Conservation (phyloP, 768 basidiomycete species). For the Hygrocybe coccinea region DNA sequence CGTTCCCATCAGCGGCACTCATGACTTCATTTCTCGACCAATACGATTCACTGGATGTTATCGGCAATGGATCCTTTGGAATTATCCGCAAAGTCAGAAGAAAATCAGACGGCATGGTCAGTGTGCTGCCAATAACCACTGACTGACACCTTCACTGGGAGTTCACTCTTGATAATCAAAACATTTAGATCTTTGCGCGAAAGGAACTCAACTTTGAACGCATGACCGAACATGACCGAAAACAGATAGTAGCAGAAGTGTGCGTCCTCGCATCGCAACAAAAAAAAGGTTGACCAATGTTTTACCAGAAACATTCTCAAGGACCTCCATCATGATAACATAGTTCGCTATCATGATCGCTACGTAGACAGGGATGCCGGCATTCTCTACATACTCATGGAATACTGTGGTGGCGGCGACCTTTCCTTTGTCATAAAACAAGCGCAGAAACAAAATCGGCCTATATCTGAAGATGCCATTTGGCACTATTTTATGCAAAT, state of each 20-base stretch:
- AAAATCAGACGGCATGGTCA: constrained; percentile 75
- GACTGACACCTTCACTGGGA: no score
- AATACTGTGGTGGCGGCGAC: constrained; percentile 97
- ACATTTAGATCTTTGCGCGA: constrained; percentile 69
- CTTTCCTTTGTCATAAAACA: constrained; percentile 83
- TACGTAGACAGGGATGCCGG: constrained; percentile 85
- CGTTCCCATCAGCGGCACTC: neutral
- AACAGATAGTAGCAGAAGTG: constrained; percentile 98
- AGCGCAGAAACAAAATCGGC: constrained; percentile 58
- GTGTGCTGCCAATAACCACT: constrained; percentile 18
- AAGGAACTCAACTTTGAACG: constrained; percentile 98
- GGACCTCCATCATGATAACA: constrained; percentile 91
- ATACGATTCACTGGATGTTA: constrained; percentile 85
- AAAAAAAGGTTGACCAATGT: neutral
- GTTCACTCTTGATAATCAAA: no score
- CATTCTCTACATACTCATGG: constrained; percentile 97
- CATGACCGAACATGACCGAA: constrained; percentile 93
- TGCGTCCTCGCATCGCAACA: constrained; percentile 41
- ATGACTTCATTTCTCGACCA: constrained; percentile 58
- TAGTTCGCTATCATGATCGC: constrained; percentile 92
- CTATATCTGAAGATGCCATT: constrained; percentile 86
- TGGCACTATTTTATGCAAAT: constrained; percentile 98
- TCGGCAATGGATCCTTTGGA: constrained; percentile 96
- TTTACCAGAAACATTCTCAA: constrained; percentile 84
- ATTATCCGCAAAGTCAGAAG: constrained; percentile 92